These are phyloP conservation scores for Coemansia sp. DNA, from an alignment of 192 early-diverging fungal species.

Conservation along the genomic window DNA sequence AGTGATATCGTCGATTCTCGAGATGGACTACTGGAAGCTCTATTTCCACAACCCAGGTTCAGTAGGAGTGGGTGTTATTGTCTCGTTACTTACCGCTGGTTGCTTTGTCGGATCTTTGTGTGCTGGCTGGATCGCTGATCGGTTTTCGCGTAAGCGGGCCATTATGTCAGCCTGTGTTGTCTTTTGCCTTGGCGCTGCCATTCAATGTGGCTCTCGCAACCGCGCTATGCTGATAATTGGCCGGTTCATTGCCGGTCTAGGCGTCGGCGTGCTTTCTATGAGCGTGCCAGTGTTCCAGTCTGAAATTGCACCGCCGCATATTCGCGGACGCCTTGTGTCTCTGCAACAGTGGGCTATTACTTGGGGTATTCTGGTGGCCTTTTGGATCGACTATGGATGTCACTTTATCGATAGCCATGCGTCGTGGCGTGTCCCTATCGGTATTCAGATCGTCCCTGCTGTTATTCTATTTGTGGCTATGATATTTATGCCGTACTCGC, in stretches of 20 bases:
- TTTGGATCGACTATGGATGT: slow-evolving; percentile 53
- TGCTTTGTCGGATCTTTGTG: slow-evolving; percentile 74
- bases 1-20: slow-evolving; percentile 69
- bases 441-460: slow-evolving; percentile 82
- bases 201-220: slow-evolving; percentile 67
- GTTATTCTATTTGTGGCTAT: slow-evolving; percentile 68
- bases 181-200: slow-evolving; percentile 74
- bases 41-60: slow-evolving; percentile 63
- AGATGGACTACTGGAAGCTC: slow-evolving; percentile 63
- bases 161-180: slow-evolving; percentile 66
- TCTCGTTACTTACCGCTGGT: slow-evolving; percentile 69
- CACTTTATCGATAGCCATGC: slow-evolving; percentile 53
- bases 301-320: slow-evolving; percentile 79
- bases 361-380: slow-evolving; percentile 73
- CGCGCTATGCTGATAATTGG: slow-evolving; percentile 72
- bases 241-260: slow-evolving; percentile 79
- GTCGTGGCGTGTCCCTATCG: slow-evolving; percentile 83
- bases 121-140: slow-evolving; percentile 71
- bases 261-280: slow-evolving; percentile 79
- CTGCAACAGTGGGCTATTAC: slow-evolving; percentile 95
- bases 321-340: slow-evolving; percentile 85
- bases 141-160: slow-evolving; percentile 67
- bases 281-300: slow-evolving; percentile 76
- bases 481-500: slow-evolving; percentile 81
- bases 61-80: slow-evolving; percentile 64